Percentiles rank a stretch among this genome's conserved stretches.
Conservation (phyloP, 1,284 basidiomycete genomes). For the Hemileia vastatrix region DNA sequence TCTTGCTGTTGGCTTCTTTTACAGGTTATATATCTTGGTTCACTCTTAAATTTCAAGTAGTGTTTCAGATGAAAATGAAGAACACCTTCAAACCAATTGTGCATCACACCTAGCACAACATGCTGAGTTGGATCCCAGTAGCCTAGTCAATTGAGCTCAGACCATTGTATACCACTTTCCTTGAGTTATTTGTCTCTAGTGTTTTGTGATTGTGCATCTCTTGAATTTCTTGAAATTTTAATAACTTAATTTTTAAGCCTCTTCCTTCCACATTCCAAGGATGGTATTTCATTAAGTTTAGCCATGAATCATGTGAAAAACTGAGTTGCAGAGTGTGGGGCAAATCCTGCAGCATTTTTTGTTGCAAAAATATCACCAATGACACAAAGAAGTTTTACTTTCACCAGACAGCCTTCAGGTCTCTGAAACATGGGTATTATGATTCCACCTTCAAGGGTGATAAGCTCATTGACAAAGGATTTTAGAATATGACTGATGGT, state of each 20-base stretch:
- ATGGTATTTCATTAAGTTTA: neutral
- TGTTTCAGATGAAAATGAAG: neutral
- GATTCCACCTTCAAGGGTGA: conserved; percentile 2
- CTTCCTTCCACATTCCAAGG: neutral
- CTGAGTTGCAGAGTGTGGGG: neutral
- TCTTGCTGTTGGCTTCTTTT: neutral
- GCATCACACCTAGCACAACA: neutral
- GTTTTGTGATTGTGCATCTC: neutral
- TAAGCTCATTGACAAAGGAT: neutral
- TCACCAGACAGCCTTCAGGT: neutral
- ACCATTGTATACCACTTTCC: conserved; percentile 1
- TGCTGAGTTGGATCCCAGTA: neutral
- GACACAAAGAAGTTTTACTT: neutral
- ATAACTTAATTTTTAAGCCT: neutral
- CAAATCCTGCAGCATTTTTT: conserved; percentile 9
- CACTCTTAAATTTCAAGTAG: neutral
- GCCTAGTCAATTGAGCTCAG: neutral
- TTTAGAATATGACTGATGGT: conserved; percentile 5
- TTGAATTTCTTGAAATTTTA: neutral
- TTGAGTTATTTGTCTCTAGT: neutral
- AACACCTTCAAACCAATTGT: neutral
- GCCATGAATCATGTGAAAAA: conserved; percentile 6
- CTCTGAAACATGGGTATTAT: conserved; percentile 1
- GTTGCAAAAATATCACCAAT: conserved; percentile 10
- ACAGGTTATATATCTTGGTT: neutral